Evolutionary conservation across 176 grass and related monocot species (phyloP).

Genomic region (Oryza rufipogon): DNA sequence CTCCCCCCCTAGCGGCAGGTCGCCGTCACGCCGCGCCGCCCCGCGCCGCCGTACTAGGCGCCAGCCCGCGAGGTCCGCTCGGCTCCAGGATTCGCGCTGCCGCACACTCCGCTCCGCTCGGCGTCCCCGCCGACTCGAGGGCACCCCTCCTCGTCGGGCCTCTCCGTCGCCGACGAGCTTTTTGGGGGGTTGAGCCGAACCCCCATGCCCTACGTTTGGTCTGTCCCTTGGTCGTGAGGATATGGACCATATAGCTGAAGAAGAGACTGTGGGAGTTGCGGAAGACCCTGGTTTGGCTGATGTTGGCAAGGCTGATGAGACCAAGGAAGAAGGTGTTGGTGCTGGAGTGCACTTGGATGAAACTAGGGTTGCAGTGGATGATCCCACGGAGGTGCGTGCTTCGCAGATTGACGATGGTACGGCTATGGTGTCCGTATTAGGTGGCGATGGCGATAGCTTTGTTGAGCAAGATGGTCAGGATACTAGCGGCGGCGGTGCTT

Average conservation of each 20-base stretch:
- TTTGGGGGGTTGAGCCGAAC: not conserved
- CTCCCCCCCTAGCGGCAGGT: not conserved
- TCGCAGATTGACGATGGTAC: not conserved
- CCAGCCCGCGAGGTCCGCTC: not conserved
- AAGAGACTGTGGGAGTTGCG: not conserved
- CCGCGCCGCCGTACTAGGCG: too few relatives aligned
- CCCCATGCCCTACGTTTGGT: not conserved
- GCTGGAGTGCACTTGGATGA: constrained; percentile 13
- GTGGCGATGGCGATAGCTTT: not conserved
- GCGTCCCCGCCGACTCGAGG: not conserved
- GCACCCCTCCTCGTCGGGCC: not conserved
- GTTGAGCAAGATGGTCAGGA: constrained; percentile 36
- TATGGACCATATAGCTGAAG: constrained; percentile 1
- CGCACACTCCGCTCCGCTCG: not conserved
- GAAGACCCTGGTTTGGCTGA: not conserved
- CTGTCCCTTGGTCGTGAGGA: constrained; percentile 18
- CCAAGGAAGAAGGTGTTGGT: constrained; percentile 6
- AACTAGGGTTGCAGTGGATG: constrained; percentile 4
- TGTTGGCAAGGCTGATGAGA: constrained; percentile 1
- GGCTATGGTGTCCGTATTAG: not conserved
- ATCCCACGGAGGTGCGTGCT: not conserved
- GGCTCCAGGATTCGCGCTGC: not conserved
- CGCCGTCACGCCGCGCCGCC: too few relatives aligned
- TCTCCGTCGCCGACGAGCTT: not conserved
- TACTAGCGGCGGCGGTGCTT: not conserved